Percentiles rank a stretch among this genome's conserved stretches.
Evolutionary conservation across 2,329 filamentous ascomycete species (phyloP).

Genomic region (Pezicula rhizophila): DNA sequence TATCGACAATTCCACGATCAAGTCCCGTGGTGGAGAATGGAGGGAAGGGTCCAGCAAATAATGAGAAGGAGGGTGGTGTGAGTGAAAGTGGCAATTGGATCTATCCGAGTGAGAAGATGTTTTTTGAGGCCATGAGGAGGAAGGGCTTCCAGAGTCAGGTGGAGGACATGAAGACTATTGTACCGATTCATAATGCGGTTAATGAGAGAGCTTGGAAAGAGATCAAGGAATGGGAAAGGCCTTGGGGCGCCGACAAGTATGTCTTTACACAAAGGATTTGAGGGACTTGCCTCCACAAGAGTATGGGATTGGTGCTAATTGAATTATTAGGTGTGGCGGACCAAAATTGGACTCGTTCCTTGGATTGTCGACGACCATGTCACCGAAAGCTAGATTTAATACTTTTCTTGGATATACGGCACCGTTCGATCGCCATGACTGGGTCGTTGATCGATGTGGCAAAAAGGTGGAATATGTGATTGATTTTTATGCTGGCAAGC

Average conservation of each 20-base stretch:
- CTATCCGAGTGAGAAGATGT: slow-evolving; percentile 94
- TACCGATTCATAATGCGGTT: slow-evolving; percentile 96
- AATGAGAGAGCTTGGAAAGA: slow-evolving; percentile 95
- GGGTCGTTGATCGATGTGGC: slow-evolving; percentile 90
- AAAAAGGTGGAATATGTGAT: slow-evolving; percentile 89
- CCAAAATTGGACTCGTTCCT: slow-evolving; percentile 80
- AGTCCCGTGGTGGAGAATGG: slow-evolving; percentile 27
- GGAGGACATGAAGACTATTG: slow-evolving; percentile 81
- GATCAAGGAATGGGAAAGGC: slow-evolving; percentile 82
- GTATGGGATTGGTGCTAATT: slow-evolving; percentile 6
- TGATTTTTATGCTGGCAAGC: slow-evolving; percentile 84
- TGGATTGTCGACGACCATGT: slow-evolving; percentile 64
- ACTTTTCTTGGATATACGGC: slow-evolving; percentile 79
- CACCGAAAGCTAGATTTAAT: slow-evolving; percentile 78
- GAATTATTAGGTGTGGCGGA: slow-evolving; percentile 55
- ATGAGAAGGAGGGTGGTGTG: slow-evolving; percentile 71
- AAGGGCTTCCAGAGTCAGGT: slow-evolving; percentile 71
- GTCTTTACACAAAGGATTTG: slow-evolving; percentile 27
- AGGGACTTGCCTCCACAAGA: not conserved
- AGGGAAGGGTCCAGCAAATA: slow-evolving; percentile 55
- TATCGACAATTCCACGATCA: slow-evolving; percentile 74
- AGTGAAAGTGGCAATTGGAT: slow-evolving; percentile 81
- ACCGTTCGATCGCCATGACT: slow-evolving; percentile 95
- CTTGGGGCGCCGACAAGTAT: slow-evolving; percentile 53
- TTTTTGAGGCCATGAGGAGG: slow-evolving; percentile 93